Percentiles rank a stretch among this genome's conserved stretches.
These are phyloP conservation scores for Stephanodiscus triporus DNA, from an alignment of 108 stramenopile species.

Conservation along the genomic window DNA sequence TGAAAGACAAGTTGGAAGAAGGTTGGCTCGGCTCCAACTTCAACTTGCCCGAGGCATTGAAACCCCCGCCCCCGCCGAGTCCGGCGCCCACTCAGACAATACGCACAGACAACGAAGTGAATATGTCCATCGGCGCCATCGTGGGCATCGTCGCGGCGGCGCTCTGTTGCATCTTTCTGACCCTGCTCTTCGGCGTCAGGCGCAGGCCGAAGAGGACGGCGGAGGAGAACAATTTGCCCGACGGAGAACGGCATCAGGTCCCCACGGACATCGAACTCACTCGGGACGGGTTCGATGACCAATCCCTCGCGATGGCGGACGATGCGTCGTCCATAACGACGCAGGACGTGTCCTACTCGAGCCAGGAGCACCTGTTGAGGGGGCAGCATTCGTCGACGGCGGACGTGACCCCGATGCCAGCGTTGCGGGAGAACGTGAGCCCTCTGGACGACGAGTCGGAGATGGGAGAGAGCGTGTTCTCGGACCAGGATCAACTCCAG, in stretches of 20 bases:
- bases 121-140: slow-evolving; percentile 36
- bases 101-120: neutral
- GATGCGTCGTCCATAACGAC: slow-evolving; percentile 28
- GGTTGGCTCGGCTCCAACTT: slow-evolving; percentile 42
- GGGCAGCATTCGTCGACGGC: slow-evolving; percentile 16
- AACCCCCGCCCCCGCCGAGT: slow-evolving; percentile 16
- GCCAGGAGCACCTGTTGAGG: slow-evolving; percentile 32
- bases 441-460: slow-evolving; percentile 31
- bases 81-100: slow-evolving; percentile 5
- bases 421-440: slow-evolving; percentile 5
- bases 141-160: slow-evolving; percentile 53
- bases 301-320: slow-evolving; percentile 12
- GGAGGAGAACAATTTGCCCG: slow-evolving; percentile 17
- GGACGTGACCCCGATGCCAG: slow-evolving; percentile 1
- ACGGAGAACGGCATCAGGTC: slow-evolving; percentile 14
- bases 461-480: slow-evolving; percentile 15
- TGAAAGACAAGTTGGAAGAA: slow-evolving; percentile 17
- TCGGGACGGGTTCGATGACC: slow-evolving; percentile 21
- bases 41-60: slow-evolving; percentile 26
- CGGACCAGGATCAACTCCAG: neutral
- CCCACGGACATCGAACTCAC: slow-evolving; percentile 13
- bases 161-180: slow-evolving; percentile 31
- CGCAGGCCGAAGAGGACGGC: slow-evolving; percentile 8
- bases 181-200: slow-evolving; percentile 6
- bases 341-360: slow-evolving; percentile 21